Evolutionary conservation across 2,329 filamentous ascomycete genomes (phyloP).

Genomic region (Penicillium hesseltinei): DNA sequence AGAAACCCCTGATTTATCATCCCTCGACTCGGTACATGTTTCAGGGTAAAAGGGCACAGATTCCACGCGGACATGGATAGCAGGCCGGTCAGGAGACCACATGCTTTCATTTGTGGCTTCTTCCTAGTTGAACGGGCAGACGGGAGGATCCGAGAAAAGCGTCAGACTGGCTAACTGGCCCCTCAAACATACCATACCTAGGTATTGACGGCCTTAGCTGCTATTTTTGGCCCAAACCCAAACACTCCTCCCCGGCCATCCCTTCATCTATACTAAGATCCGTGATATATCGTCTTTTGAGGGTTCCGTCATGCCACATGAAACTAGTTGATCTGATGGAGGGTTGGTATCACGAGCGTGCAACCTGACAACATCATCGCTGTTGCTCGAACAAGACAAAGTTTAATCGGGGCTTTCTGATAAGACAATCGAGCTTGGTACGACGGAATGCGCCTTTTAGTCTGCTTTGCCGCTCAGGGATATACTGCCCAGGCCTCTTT

Average conservation of each 20-base stretch:
- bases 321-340: not conserved
- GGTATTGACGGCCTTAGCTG: not conserved
- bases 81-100: constrained; percentile 23
- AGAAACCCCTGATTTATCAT: not conserved
- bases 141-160: constrained; percentile 16
- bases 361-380: constrained; percentile 2
- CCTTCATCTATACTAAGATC: not conserved
- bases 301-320: not conserved
- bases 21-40: not conserved
- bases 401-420: not conserved
- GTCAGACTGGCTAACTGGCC: not conserved
- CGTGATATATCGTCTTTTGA: not conserved
- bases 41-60: not conserved
- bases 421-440: not conserved
- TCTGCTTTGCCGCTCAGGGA: not conserved
- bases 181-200: not conserved
- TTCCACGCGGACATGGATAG: not conserved
- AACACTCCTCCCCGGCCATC: not conserved
- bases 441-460: not conserved
- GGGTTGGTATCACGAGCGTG: constrained; percentile 14
- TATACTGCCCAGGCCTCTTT: not conserved
- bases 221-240: constrained; percentile 18
- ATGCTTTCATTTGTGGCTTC: constrained; percentile 17
- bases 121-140: not conserved
- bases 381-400: not conserved